Conservation (phyloP, 441 rosid species). For the Croton laevigatus region DNA sequence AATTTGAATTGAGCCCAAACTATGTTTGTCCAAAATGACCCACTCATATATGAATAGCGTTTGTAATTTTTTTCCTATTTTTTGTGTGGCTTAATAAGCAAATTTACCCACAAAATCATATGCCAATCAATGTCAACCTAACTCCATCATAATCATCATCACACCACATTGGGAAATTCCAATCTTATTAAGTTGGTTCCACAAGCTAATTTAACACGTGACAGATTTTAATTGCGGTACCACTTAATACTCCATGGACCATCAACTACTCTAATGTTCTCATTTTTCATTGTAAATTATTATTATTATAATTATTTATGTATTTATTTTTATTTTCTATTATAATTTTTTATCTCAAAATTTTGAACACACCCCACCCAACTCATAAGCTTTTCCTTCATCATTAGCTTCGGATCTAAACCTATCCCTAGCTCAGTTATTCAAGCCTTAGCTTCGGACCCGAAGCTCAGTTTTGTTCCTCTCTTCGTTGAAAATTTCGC, state of each 20-base stretch:
- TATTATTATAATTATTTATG: neutral
- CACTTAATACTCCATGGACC: slow-evolving; percentile 16
- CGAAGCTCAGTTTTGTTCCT: slow-evolving; percentile 46
- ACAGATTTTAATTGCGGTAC: slow-evolving; percentile 8
- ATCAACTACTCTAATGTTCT: slow-evolving; percentile 23
- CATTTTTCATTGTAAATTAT: neutral
- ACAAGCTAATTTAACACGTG: slow-evolving; percentile 14
- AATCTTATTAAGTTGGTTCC: neutral
- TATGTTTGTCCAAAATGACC: neutral
- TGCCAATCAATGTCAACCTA: neutral
- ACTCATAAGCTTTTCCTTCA: neutral
- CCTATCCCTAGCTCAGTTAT: slow-evolving; percentile 11
- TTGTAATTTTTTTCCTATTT: too few species aligned
- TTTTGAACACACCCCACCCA: neutral
- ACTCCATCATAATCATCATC: neutral
- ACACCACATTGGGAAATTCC: slow-evolving; percentile 11
- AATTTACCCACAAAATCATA: neutral
- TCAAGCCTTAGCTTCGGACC: slow-evolving; percentile 35
- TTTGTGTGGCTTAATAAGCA: too few species aligned
- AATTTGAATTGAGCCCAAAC: neutral
- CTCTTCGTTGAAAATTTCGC: slow-evolving; percentile 68
- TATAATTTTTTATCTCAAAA: neutral
- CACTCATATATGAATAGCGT: neutral
- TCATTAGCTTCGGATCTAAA: slow-evolving; percentile 27
- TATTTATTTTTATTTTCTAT: neutral